Percentiles rank a stretch among this genome's conserved stretches.
phyloP scores from a whole-genome alignment of 2,329 filamentous ascomycete species.

The Exophiala dermatitidis region DNA sequence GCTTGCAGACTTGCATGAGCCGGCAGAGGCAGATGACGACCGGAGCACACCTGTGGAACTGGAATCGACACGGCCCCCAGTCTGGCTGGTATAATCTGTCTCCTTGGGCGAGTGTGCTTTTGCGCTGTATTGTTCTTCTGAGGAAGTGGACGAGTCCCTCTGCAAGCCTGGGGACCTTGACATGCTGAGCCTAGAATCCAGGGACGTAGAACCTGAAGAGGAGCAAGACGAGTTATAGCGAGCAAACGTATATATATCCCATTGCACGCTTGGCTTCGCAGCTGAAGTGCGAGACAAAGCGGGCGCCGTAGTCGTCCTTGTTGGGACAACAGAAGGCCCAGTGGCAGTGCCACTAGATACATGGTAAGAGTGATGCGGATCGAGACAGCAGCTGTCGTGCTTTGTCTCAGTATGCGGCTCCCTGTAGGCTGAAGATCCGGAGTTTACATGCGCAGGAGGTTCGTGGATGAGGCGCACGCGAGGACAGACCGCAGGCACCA shows the following conservation, averaged over 20 bases:
- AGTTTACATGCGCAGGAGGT: not conserved
- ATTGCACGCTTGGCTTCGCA: not conserved
- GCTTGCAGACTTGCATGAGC: too few relatives aligned
- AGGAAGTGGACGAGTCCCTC: conserved; percentile 5
- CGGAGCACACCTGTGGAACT: not conserved
- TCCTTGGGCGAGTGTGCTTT: not conserved
- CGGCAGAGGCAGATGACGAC: not conserved
- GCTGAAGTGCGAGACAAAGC: not conserved
- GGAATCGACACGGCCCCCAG: not conserved
- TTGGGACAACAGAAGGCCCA: not conserved
- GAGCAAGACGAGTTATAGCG: conserved; percentile 7
- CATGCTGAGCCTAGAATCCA: not conserved
- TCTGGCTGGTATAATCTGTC: not conserved
- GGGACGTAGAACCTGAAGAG: conserved; percentile 8
- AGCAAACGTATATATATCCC: not conserved
- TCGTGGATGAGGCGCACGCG: not conserved
- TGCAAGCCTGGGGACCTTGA: not conserved
- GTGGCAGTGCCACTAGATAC: not conserved
- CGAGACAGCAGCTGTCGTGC: not conserved
- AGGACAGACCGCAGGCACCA: not conserved
- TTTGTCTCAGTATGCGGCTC: not conserved
- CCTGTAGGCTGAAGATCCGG: not conserved
- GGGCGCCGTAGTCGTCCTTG: not conserved
- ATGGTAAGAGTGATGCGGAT: not conserved
- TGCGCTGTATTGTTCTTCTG: conserved; percentile 7